Conservation (phyloP, 2,329 filamentous ascomycete genomes). For the Didymella pinodella region DNA sequence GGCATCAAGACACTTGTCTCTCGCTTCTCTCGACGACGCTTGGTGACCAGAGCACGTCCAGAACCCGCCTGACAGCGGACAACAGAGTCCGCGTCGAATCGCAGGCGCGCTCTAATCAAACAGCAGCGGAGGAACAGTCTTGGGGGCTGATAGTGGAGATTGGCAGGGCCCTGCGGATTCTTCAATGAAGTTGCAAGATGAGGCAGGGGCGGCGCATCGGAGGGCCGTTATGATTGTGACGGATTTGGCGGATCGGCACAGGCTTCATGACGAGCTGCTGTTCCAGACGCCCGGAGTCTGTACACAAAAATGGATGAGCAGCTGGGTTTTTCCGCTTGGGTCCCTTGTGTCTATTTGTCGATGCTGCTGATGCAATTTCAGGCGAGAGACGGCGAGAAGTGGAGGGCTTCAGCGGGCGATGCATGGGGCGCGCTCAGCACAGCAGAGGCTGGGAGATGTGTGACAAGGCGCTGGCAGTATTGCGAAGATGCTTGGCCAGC, state of each 20-base stretch:
- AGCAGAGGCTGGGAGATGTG: constrained; percentile 1
- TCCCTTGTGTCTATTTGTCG: constrained; percentile 18
- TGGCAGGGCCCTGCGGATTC: constrained; percentile 14
- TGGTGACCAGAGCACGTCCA: background rate
- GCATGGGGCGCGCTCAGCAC: background rate
- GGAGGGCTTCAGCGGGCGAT: background rate
- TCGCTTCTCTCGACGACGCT: constrained; percentile 10
- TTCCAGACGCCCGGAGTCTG: constrained; percentile 23
- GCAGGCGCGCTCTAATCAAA: constrained; percentile 1
- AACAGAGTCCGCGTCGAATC: constrained; percentile 2
- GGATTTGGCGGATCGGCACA: constrained; percentile 17
- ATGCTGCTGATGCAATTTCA: constrained; percentile 19
- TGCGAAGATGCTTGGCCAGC: constrained; percentile 5
- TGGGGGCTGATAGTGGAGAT: constrained; percentile 21
- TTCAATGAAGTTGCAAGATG: constrained; percentile 9
- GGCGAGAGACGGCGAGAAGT: background rate
- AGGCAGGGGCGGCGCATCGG: constrained; percentile 17
- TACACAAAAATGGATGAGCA: constrained; percentile 16
- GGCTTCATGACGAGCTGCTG: constrained; percentile 17
- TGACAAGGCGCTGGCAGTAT: background rate
- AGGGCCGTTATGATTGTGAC: constrained; percentile 13
- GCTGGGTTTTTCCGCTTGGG: constrained; percentile 16
- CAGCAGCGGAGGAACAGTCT: constrained; percentile 7
- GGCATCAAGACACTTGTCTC: constrained; percentile 10
- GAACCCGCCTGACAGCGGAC: constrained; percentile 19